Base-by-base conservation (phyloP, 1,139 yeast genomes). In the Kodamaea fungicola region DNA sequence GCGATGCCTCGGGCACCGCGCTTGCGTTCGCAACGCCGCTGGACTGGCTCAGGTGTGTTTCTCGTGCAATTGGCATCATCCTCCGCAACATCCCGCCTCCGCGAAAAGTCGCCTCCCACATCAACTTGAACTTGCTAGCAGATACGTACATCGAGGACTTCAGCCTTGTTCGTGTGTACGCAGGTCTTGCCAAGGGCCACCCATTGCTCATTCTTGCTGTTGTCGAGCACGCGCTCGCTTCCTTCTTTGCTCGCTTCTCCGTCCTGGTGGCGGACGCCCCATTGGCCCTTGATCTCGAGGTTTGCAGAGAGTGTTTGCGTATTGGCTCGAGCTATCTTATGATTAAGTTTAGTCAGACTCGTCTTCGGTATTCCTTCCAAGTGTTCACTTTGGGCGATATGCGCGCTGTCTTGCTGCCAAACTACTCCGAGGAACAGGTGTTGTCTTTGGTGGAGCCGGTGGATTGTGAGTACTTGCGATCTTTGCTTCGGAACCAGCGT, bases 161-260 rank as follows among this genome's bases (percentile, higher is more conserved):
- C 37, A 57, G 57, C 34, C 39, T 65, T 8, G 35, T 61, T 8
- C 43, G 66, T 26, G 39, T 64, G 4, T 62, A 62, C 36, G 41
- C 60, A 8, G 59, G 59, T 8, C 42, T 46, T 19, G 46, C 50
- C 6, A 52, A 46, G 35, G 67, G 67, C 1, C 57, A 54, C 34
- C 55, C 54, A 0, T 31, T 48, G 28, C 23, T 61, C 10, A 31
- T 59, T 6, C 40, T 50, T 47, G 40, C 60, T 0, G 52, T 62
- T 12, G 30, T 61, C 3, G 41, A 50, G n/a, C 55, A 57, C 36
- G 45, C 51, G 2, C 12, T 59, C 4, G 24, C 45, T 22, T 51
- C 54, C 13, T 54, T 54, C 31, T 42, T 57, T 13, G 22, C 26
- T 7, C 24, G 38, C 5, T 39, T 42, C 30, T 26, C 32, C 8